These are phyloP conservation scores for Suhomyces bolitotheri DNA, from an alignment of 1,139 yeast species.

Conservation along the genomic window DNA sequence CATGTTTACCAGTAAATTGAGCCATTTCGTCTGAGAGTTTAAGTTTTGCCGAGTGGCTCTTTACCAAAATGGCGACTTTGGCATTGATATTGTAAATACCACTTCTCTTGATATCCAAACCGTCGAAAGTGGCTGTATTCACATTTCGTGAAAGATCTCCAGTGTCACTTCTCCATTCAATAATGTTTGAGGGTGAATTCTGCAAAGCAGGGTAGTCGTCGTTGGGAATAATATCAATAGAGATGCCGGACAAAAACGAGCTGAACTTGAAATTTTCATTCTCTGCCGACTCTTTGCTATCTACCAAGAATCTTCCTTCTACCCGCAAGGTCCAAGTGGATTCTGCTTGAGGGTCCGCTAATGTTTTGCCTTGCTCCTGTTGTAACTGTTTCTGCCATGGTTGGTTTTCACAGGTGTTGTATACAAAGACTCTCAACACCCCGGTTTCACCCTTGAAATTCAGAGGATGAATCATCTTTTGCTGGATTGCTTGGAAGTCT, in stretches of 20 bases:
- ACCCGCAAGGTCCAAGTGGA: conserved; percentile 84
- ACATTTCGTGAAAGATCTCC: conserved; percentile 15
- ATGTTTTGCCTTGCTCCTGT: conserved; percentile 25
- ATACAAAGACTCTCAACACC: conserved; percentile 72
- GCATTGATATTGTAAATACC: conserved; percentile 70
- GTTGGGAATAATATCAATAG: conserved; percentile 66
- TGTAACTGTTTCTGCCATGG: conserved; percentile 76
- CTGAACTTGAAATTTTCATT: conserved; percentile 55
- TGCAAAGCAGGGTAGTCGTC: conserved; percentile 41
- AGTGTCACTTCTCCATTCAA: conserved; percentile 44
- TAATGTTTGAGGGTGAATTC: conserved; percentile 33
- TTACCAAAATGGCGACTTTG: conserved; percentile 77
- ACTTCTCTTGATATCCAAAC: conserved; percentile 78
- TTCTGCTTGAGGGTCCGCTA: conserved; percentile 29
- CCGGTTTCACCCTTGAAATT: conserved; percentile 51
- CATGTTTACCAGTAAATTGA: conserved; percentile 68
- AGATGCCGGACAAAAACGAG: conserved; percentile 77
- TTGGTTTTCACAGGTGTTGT: conserved; percentile 82
- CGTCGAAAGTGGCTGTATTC: conserved; percentile 58
- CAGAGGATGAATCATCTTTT: conserved; percentile 47
- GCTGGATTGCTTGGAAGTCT: conserved; percentile 76
- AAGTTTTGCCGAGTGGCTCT: conserved; percentile 64
- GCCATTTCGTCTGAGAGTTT: conserved; percentile 64
- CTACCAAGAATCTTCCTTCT: conserved; percentile 73
- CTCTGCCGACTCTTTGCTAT: conserved; percentile 27